Base-by-base conservation (phyloP, 129 eudicot genomes). In the Saposhnikovia divaricata region DNA sequence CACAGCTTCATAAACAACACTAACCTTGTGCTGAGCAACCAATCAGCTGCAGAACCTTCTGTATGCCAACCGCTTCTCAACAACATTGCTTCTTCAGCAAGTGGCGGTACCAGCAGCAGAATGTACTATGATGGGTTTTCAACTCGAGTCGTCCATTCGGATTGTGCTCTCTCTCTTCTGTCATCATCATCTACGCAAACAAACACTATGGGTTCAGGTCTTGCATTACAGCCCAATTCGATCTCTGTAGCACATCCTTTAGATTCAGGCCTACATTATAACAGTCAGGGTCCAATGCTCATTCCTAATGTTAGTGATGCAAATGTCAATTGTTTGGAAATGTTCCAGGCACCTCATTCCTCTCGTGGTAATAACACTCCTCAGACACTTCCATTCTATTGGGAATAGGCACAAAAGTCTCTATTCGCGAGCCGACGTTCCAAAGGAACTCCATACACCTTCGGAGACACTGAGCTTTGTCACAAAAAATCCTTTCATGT, bases 111-210 rank as follows among this genome's bases (percentile, higher is more conserved):
- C 76, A 72, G 76, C 76, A 72, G 28, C 76, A 72, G 47, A 72
- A 40, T 72, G 50, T 72, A 38, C 48, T 72, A 42, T 19, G 77
- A 87, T 34, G 85, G 87, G 57, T 87, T 77, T 59, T 73, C 81
- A 50, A 78, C 69, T 83, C 76, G 84, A 23, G 86, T 25, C 13
- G 40, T 75, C 78, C 59, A 75, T 51, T 69, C 77, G 37, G 75
- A 88, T 82, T 85, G 85, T 85, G 91, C 89, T 88, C 91, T 88
- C 91, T 88, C 91, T 88, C 91, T 88, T 88, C 91, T 88, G 91
- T 88, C 91, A 88, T 85, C 91, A 79, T 85, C 89, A 72, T 82
- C 89, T 38, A 75, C 87, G 37, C 91, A 80, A 66, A 81, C 87
- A 74, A 81, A 89, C 18, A 80, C 83, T 84, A 72, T 86, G 28